These are phyloP conservation scores for Cryptococcus jaspeensis DNA, from an alignment of 1,284 basidiomycete genomes.

Conservation along the genomic window DNA sequence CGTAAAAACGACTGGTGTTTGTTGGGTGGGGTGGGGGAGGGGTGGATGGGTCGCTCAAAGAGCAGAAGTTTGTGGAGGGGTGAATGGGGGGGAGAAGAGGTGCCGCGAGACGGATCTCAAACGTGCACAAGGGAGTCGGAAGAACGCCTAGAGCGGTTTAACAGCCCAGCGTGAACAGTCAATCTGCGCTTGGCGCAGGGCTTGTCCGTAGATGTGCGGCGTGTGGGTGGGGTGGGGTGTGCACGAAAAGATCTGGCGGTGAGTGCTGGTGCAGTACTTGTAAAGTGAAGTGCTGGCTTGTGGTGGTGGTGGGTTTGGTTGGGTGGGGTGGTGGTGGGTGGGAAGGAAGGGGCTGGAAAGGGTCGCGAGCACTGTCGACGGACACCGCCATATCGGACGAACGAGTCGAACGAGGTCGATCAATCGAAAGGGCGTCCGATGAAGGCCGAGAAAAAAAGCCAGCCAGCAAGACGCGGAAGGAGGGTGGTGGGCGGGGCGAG, in stretches of 20 bases:
- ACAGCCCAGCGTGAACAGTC: conserved; percentile 33
- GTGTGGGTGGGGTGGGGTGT: background rate
- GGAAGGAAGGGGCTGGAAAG: conserved; percentile 71
- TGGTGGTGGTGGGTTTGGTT: conserved; percentile 40
- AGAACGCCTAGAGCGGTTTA: conserved; percentile 23
- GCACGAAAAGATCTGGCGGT: conserved; percentile 16
- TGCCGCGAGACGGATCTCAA: conserved; percentile 51
- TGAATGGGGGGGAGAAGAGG: conserved; percentile 22
- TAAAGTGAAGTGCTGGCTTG: too few species aligned
- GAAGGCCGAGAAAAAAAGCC: too few species aligned
- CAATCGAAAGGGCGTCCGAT: too few species aligned
- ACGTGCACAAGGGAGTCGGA: conserved; percentile 51
- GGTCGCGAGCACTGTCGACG: conserved; percentile 87
- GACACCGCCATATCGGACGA: too few species aligned
- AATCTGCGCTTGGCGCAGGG: background rate
- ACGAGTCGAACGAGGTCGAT: too few species aligned
- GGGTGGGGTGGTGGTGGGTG: conserved; percentile 49
- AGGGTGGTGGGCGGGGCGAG: background rate
- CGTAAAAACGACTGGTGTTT: too few species aligned
- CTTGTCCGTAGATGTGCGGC: background rate
- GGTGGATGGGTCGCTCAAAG: too few species aligned
- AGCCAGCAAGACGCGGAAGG: too few species aligned
- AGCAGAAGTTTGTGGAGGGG: too few species aligned
- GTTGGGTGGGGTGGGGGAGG: too few species aligned
- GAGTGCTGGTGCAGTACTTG: conserved; percentile 51